Evolutionary conservation across 805 yeast species (phyloP), one percentile per base, ranked within the genome.

Genomic region (Zygosaccharomyces kombuchaensis): DNA sequence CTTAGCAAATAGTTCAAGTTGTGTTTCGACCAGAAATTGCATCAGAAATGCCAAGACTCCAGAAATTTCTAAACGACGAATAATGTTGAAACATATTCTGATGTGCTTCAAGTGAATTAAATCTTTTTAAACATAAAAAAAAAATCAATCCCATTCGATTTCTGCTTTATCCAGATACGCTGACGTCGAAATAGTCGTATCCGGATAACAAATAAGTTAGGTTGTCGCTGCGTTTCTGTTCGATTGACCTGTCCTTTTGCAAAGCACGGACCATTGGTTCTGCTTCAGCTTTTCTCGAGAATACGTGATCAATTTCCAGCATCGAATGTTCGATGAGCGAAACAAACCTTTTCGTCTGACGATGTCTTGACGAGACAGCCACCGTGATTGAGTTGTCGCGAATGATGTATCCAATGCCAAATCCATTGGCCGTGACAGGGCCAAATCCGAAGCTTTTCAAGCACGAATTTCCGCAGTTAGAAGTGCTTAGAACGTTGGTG

Each of bases 381-480:
- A 89, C 76, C 1, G 89, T 78, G 22, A 89, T 78, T 16, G 87
- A 80, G 58, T 87, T 86, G 35, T 73, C 78, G 63, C 90, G 88
- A 55, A 89, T 84, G 54, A 89, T 87, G 63, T 89, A 89, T 4
- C 96, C 96, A 30, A 89, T 76, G n/a, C 96, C 96, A 65, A 84
- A 88, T 2, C 97, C 97, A 59, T 87, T 90, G 39, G 88, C 84
- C 10, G 84, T 74, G 1, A 88, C 90, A 2, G 97, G 96, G 3
- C 96, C 95, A 59, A 89, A 89, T 0, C 97, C 97, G 70, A 89
- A 89, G 40, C 84, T 72, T 51, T 84, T 81, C 46, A 89, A 72
- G 1, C 96, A 84, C 5, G 96, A 95, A 62, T 89, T 89, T 31
- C 96, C 96, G 69, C 97, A 89, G 65, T 89, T 89, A 13, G 90